Conservation (phyloP, 306 rosid species). For the Datisca glomerata region DNA sequence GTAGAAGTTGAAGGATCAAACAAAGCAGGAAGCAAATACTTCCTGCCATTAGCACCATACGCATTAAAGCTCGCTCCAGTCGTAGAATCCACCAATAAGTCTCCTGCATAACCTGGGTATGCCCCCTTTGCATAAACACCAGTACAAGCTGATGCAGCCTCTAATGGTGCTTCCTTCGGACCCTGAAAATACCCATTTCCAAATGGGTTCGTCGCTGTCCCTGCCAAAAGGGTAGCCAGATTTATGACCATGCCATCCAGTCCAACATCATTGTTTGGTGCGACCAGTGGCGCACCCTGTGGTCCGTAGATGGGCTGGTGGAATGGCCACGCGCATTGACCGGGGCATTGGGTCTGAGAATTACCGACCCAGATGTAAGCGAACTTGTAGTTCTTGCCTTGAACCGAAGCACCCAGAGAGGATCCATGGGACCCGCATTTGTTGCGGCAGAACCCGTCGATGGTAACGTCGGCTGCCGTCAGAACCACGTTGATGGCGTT, state of each 20-base stretch:
- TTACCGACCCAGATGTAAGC: conserved; percentile 60
- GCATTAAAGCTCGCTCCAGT: conserved; percentile 52
- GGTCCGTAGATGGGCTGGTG: conserved; percentile 58
- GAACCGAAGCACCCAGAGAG: background rate
- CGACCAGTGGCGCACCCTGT: conserved; percentile 30
- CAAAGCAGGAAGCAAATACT: conserved; percentile 45
- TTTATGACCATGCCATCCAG: conserved; percentile 53
- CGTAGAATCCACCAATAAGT: conserved; percentile 25
- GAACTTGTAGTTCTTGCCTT: conserved; percentile 19
- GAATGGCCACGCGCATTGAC: conserved; percentile 62
- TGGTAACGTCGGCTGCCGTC: conserved; percentile 45
- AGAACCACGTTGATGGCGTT: conserved; percentile 55
- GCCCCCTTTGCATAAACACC: conserved; percentile 50
- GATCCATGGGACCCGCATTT: conserved; percentile 44
- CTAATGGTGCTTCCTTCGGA: conserved; percentile 50
- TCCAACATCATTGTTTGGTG: conserved; percentile 67
- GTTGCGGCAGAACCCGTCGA: conserved; percentile 44
- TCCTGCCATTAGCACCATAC: conserved; percentile 32
- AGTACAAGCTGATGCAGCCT: conserved; percentile 53
- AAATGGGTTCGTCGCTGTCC: conserved; percentile 38
- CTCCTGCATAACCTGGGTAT: conserved; percentile 51
- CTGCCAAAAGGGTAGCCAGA: conserved; percentile 42
- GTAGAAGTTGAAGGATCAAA: conserved; percentile 34
- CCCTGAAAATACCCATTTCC: conserved; percentile 58
- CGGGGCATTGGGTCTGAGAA: conserved; percentile 51